Evolutionary conservation across 2,329 filamentous ascomycete genomes (phyloP).

Genomic region (Pyricularia grisea): DNA sequence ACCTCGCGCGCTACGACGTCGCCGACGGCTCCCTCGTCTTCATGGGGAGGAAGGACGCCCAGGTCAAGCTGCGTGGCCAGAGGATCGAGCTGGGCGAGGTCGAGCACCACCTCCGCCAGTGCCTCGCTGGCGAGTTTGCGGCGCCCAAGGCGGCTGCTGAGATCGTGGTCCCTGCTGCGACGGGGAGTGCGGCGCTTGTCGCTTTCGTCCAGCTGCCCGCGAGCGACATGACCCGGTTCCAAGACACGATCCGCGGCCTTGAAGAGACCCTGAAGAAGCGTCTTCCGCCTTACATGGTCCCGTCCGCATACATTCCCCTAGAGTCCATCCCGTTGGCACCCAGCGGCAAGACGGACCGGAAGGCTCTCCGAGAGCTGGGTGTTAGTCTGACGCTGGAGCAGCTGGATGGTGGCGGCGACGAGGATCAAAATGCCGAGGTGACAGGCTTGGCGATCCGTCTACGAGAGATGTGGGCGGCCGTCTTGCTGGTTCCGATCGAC

Average conservation of each 20-base stretch:
- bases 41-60: not conserved
- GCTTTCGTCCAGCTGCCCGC: not conserved
- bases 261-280: not conserved
- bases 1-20: not conserved
- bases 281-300: slow-evolving; percentile 14
- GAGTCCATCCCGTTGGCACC: slow-evolving; percentile 16
- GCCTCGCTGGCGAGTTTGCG: not conserved
- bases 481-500: slow-evolving; percentile 25
- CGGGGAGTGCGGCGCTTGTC: not conserved
- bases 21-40: not conserved
- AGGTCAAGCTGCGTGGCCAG: slow-evolving; percentile 3
- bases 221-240: not conserved
- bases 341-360: slow-evolving; percentile 14
- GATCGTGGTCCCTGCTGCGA: not conserved
- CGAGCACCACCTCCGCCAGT: not conserved
- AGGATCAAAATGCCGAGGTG: slow-evolving; percentile 13
- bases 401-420: not conserved
- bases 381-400: slow-evolving; percentile 6
- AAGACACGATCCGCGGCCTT: not conserved
- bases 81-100: not conserved
- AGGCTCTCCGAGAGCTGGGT: slow-evolving; percentile 7
- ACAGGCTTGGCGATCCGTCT: slow-evolving; percentile 32
- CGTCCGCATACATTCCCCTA: slow-evolving; percentile 13
- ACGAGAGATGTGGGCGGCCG: slow-evolving; percentile 36
- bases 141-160: not conserved